phyloP scores from a whole-genome alignment of 306 rosid species.

The Fragaria vesca region DNA sequence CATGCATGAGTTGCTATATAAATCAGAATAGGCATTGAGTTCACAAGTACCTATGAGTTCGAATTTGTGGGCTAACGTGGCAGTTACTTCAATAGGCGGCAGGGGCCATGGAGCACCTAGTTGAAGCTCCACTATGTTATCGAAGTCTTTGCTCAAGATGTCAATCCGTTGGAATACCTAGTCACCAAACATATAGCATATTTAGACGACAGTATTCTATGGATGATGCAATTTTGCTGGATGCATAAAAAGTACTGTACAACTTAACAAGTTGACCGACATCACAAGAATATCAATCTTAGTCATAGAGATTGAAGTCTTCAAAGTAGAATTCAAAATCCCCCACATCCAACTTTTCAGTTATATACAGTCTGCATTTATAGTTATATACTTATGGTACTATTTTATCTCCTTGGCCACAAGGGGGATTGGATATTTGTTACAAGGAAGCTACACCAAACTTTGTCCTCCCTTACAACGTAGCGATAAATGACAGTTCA shows the following conservation, averaged over 20 bases:
- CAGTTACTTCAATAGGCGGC: conserved; percentile 65
- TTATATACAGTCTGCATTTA: neutral
- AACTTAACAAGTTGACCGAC: neutral
- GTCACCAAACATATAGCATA: conserved; percentile 6
- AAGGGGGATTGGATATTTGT: neutral
- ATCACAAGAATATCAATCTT: neutral
- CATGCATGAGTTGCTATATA: neutral
- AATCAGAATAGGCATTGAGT: neutral
- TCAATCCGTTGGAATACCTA: conserved; percentile 96
- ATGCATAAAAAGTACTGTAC: neutral
- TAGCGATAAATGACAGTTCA: neutral
- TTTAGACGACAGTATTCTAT: neutral
- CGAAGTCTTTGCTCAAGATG: conserved; percentile 76
- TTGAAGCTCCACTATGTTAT: conserved; percentile 81
- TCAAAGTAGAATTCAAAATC: neutral
- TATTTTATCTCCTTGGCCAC: neutral
- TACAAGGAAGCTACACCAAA: neutral
- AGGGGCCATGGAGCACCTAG: conserved; percentile 94
- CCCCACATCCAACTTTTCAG: neutral
- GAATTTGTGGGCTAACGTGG: conserved; percentile 95
- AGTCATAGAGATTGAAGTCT: neutral
- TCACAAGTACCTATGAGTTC: conserved; percentile 60
- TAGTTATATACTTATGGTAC: neutral
- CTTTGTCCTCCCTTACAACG: neutral
- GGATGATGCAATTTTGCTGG: neutral